Evolutionary conservation across 345 rosid genomes (phyloP).

Genomic region (Geranium rotundifolium): DNA sequence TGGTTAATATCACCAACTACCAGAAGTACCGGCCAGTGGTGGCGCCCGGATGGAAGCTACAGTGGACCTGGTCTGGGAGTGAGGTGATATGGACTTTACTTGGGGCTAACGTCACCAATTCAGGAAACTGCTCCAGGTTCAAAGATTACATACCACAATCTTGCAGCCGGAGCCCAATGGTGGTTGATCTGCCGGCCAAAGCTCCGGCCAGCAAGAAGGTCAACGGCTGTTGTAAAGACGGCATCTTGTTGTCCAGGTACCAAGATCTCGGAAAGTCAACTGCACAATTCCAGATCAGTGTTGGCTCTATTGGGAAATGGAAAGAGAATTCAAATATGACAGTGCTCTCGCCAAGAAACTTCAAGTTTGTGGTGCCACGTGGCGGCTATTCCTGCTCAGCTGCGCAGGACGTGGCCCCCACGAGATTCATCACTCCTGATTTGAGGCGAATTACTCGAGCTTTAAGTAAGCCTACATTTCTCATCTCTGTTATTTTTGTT

Average conservation of each 20-base stretch:
- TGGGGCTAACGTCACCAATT: not conserved
- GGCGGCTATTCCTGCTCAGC: conserved; percentile 5
- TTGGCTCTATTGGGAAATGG: conserved; percentile 2
- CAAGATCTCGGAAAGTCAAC: conserved; percentile 5
- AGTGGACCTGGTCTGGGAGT: conserved; percentile 2
- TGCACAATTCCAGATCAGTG: not conserved
- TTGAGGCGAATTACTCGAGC: conserved; percentile 3
- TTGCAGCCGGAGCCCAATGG: not conserved
- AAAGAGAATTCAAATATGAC: not conserved
- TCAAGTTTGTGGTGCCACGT: conserved; percentile 2
- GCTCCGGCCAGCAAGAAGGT: not conserved
- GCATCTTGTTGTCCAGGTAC: conserved; percentile 3
- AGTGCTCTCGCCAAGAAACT: conserved; percentile 6
- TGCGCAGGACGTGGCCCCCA: conserved; percentile 1
- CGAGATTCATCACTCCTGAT: not conserved
- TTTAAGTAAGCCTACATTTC: conserved; percentile 4
- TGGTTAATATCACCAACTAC: conserved; percentile 8
- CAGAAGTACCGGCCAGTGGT: conserved; percentile 5
- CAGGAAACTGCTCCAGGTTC: not conserved
- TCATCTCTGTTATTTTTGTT: not conserved
- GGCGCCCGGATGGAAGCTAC: conserved; percentile 2
- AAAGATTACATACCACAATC: not conserved
- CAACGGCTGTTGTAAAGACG: conserved; percentile 2
- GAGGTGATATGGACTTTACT: not conserved
- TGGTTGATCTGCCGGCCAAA: not conserved